Conservation (phyloP, 768 basidiomycete species). For the Lactifluus volemus region DNA sequence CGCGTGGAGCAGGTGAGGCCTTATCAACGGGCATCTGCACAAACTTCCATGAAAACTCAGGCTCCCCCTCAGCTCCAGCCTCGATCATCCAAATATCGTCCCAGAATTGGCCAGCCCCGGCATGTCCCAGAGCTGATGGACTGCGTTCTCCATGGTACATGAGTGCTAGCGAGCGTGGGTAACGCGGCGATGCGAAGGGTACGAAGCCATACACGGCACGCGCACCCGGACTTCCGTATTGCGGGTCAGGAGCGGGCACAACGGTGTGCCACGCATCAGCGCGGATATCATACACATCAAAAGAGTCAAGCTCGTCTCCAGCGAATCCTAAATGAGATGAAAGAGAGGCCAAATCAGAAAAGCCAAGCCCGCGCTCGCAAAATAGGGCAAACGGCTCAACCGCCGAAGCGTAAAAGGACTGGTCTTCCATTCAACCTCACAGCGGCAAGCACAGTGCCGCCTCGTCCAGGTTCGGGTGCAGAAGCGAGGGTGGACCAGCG, state of each 20-base stretch:
- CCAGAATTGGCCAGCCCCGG: constrained; percentile 34
- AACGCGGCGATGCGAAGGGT: constrained; percentile 20
- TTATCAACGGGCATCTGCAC: background rate
- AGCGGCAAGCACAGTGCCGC: constrained; percentile 33
- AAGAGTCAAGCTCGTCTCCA: constrained; percentile 26
- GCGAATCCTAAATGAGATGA: constrained; percentile 26
- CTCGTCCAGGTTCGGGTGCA: constrained; percentile 32
- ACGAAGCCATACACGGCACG: constrained; percentile 31
- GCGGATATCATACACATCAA: constrained; percentile 29
- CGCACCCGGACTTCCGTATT: constrained; percentile 26
- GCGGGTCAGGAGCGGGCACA: constrained; percentile 23
- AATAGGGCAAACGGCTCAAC: constrained; percentile 13
- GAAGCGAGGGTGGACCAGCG: constrained; percentile 29
- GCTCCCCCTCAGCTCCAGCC: background rate
- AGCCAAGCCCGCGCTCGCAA: background rate
- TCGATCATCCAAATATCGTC: constrained; percentile 32
- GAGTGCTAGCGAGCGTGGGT: constrained; percentile 24
- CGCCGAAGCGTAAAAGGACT: constrained; percentile 33
- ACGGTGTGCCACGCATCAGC: constrained; percentile 19
- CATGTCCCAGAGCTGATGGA: constrained; percentile 31
- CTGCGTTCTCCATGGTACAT: constrained; percentile 32
- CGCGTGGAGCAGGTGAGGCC: background rate
- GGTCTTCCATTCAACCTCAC: constrained; percentile 16
- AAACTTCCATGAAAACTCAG: background rate
- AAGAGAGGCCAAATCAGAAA: background rate